Conservation (phyloP, 1,139 yeast genomes). For the Diutina catenulata region DNA sequence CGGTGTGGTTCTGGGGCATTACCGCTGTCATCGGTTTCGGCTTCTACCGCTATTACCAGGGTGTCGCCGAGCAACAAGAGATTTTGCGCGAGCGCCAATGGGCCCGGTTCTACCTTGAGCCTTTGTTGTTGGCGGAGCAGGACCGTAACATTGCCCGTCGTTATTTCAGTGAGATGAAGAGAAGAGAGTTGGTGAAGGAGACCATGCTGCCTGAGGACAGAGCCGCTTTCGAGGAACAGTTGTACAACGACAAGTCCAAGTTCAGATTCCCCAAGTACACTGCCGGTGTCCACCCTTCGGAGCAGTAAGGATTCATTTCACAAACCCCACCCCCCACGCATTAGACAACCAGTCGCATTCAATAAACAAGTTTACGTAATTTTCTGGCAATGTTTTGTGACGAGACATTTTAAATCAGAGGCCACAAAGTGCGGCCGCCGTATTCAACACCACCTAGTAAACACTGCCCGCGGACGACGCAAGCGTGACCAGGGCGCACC, state of each 20-base stretch:
- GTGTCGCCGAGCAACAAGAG: conserved; percentile 70
- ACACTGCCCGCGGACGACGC: too few relatives aligned
- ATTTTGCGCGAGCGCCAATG: conserved; percentile 65
- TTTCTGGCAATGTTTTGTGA: too few relatives aligned
- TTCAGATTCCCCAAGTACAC: conserved; percentile 33
- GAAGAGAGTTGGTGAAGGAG: conserved; percentile 47
- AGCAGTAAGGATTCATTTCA: too few relatives aligned
- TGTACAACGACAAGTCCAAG: conserved; percentile 35
- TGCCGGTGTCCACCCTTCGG: conserved; percentile 29
- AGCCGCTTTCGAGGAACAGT: conserved; percentile 31
- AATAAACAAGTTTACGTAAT: too few relatives aligned
- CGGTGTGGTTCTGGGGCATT: conserved; percentile 55
- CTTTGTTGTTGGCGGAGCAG: conserved; percentile 70
- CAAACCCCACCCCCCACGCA: too few relatives aligned
- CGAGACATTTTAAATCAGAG: too few relatives aligned
- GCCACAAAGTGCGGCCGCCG: too few relatives aligned
- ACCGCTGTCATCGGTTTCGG: conserved; percentile 61
- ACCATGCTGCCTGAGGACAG: conserved; percentile 28
- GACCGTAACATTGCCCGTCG: conserved; percentile 76
- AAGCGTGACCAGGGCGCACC: too few relatives aligned
- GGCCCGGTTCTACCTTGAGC: conserved; percentile 66
- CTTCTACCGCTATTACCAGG: conserved; percentile 53
- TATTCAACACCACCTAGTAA: too few relatives aligned
- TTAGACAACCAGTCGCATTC: too few relatives aligned
- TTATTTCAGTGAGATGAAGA: conserved; percentile 49